phyloP scores from a whole-genome alignment of 345 rosid genomes.

The Abelmoschus esculentus region DNA sequence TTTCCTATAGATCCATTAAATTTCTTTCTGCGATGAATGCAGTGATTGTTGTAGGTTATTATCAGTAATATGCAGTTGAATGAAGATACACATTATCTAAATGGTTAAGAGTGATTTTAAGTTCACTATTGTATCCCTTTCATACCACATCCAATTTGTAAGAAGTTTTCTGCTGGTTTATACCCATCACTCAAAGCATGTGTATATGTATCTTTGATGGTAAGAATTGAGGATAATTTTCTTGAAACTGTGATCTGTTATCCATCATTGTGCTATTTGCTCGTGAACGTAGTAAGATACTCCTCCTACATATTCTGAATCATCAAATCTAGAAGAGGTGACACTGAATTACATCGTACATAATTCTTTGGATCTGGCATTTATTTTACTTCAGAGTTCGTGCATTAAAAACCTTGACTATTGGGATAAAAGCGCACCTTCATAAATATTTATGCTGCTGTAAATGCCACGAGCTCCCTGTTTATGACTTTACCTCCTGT shows the following conservation, averaged over 20 bases:
- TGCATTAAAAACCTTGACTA: background rate
- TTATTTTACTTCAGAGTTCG: background rate
- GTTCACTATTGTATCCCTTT: background rate
- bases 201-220: background rate
- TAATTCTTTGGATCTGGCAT: background rate
- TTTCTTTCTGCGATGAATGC: background rate
- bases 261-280: background rate
- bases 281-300: background rate
- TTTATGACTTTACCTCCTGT: background rate
- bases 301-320: background rate
- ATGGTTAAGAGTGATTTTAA: conserved; percentile 1
- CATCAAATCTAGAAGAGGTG: conserved; percentile 4
- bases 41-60: background rate
- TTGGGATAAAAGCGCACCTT: background rate
- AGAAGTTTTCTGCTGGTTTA: background rate
- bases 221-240: background rate
- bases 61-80: background rate
- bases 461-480: background rate
- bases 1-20: background rate
- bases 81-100: background rate
- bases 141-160: background rate
- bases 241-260: background rate
- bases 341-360: background rate
- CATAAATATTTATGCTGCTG: background rate
- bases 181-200: background rate